These are phyloP conservation scores for Mrakia hoshinonis DNA, from an alignment of 768 basidiomycete genomes.

Conservation along the genomic window DNA sequence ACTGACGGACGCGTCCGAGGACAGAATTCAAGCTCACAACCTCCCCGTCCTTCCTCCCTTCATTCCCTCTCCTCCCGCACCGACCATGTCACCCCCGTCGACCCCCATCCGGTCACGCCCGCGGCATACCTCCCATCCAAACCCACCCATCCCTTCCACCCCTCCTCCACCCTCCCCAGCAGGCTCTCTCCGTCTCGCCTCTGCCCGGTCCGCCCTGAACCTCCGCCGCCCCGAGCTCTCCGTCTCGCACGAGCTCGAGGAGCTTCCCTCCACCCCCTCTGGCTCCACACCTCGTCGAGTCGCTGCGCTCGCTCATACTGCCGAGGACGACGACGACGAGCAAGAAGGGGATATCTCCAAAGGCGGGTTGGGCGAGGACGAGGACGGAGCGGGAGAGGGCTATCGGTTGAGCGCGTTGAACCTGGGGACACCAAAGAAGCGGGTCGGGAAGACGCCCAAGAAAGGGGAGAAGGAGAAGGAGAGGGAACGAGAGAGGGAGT, in stretches of 20 bases:
- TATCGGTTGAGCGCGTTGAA: background rate
- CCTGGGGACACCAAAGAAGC: too few relatives aligned
- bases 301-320: background rate
- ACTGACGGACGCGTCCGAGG: too few relatives aligned
- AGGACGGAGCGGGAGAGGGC: background rate
- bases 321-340: background rate
- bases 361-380: background rate
- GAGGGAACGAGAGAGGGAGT: background rate
- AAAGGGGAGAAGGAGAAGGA: background rate
- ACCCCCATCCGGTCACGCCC: background rate
- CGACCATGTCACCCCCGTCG: background rate
- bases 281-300: background rate
- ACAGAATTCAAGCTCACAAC: too few relatives aligned
- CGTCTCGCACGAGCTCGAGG: conserved; percentile 21
- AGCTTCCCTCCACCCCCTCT: background rate
- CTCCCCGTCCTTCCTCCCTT: too few relatives aligned
- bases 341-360: background rate
- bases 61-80: background rate
- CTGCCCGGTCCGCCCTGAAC: background rate
- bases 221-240: background rate
- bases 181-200: background rate
- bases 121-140: background rate
- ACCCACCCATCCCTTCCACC: background rate
- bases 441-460: too few relatives aligned
- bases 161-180: background rate